Evolutionary conservation across 257 asterid genomes (phyloP), one percentile per base, ranked within the genome.

Genomic region (Fraxinus cuspidata): DNA sequence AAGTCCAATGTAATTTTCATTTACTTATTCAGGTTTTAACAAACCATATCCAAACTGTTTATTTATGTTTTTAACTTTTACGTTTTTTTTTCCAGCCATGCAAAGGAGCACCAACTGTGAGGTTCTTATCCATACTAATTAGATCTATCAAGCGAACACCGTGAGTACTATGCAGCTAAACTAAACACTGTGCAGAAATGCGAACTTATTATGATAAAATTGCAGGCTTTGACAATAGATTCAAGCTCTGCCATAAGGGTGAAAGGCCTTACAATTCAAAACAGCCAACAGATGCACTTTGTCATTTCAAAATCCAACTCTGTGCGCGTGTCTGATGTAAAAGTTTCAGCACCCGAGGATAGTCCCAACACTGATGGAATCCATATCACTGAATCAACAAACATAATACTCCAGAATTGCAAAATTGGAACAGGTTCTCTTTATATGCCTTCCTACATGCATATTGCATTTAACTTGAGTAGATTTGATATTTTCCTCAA

Each of bases 281-380:
- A 96, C 81, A 87, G 91, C 74, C 99, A 92, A 74, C 99, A 93
- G 80, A 96, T 96, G 98, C 85, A 96, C 84, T 92, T 96, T 67
- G 84, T 82, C 74, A 88, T 96, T 71, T 79, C 89, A 23, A 91
- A 88, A 35, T 90, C 89, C 34, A 85, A 92, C 1, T 89, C 98
- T 2, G 90, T 96, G 6, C 89, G 91, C 0, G 86, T 96, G 49
- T 63, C 79, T 23, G 87, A 76, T 25, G 97, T 96, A 13, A 83
- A 78, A 79, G 92, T 96, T 70, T 89, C 90, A 27, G 84, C 97
- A 49, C 98, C 99, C 15, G 97, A 77, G 74, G 94, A 93, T 72
- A 96, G 99, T 74, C 98, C 99, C 23, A 96, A 96, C 63, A 96
- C 99, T 12, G 99, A 96, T 81, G 99, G 99, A 76, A 96, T 95